phyloP scores from a whole-genome alignment of 1,284 basidiomycete species.

The Ustilago shanxiensis region DNA sequence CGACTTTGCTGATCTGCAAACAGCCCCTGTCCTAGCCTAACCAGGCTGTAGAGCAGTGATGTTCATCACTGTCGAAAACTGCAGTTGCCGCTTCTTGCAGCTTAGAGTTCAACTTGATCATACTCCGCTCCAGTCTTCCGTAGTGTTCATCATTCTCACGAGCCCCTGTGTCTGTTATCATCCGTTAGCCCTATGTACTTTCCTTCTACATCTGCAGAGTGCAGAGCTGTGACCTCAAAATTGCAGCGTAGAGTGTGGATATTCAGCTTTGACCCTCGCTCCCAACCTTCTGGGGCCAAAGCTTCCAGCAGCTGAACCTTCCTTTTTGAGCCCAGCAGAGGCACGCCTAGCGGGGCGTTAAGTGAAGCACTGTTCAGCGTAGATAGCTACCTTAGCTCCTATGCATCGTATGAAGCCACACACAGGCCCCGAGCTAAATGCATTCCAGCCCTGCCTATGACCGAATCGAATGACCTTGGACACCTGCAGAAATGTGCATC shows the following conservation, averaged over 20 bases:
- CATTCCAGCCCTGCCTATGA: not conserved
- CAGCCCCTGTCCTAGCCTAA: slow-evolving; percentile 15
- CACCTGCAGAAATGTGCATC: not conserved
- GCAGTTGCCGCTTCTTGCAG: slow-evolving; percentile 16
- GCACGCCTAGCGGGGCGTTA: slow-evolving; percentile 9
- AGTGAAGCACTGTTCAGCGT: too few species aligned
- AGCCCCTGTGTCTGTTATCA: slow-evolving; percentile 22
- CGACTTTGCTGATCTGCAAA: slow-evolving; percentile 10
- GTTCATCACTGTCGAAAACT: not conserved
- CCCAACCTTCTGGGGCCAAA: not conserved
- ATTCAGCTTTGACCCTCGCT: not conserved
- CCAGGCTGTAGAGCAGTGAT: not conserved
- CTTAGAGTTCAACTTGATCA: slow-evolving; percentile 14
- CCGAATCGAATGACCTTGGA: slow-evolving; percentile 1
- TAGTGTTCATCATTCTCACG: slow-evolving; percentile 17
- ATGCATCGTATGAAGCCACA: not conserved
- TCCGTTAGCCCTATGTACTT: not conserved
- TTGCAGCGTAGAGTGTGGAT: slow-evolving; percentile 8
- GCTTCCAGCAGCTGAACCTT: not conserved
- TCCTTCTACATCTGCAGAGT: not conserved
- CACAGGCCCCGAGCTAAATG: not conserved
- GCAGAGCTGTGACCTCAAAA: slow-evolving; percentile 2
- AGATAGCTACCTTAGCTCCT: not conserved
- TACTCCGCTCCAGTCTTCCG: slow-evolving; percentile 17
- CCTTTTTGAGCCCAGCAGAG: slow-evolving; percentile 5